Conservation (phyloP, 257 asterid species). For the Solanum piurae region DNA sequence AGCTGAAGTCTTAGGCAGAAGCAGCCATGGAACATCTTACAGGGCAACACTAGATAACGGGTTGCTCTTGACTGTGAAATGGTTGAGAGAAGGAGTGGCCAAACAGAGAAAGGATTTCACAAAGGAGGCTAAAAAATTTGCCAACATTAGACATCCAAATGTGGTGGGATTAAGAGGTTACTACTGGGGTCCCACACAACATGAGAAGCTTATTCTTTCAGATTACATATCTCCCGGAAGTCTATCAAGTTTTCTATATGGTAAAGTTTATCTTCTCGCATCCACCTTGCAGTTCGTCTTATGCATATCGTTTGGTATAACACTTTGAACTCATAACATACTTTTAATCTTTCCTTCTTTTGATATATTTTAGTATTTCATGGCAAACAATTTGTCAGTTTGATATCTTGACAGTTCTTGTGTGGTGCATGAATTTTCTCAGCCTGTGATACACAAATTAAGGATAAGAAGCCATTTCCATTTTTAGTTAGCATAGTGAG, state of each 20-base stretch:
- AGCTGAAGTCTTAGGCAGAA: conserved; percentile 93
- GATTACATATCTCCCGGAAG: conserved; percentile 94
- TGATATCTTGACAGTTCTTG: not conserved
- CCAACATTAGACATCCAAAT: conserved; percentile 87
- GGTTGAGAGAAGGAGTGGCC: conserved; percentile 98
- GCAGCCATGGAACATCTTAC: conserved; percentile 96
- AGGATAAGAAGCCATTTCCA: not conserved
- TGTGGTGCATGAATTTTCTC: not conserved
- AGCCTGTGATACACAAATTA: not conserved
- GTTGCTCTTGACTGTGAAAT: conserved; percentile 79
- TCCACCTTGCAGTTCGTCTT: not conserved
- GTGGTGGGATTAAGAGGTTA: conserved; percentile 96
- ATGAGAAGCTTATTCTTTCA: conserved; percentile 92
- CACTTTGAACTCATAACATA: not conserved
- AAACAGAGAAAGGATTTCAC: conserved; percentile 95
- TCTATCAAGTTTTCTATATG: conserved; percentile 80
- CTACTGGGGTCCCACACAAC: conserved; percentile 99
- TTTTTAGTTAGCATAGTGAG: not conserved
- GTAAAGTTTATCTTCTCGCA: conserved; percentile 24
- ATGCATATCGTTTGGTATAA: not conserved
- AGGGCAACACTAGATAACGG: conserved; percentile 79
- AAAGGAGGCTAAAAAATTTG: conserved; percentile 91
- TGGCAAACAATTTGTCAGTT: not conserved
- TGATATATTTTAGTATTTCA: not conserved
- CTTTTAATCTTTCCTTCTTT: not conserved